phyloP scores from a whole-genome alignment of 768 basidiomycete species.

The Termitomyces sp. region DNA sequence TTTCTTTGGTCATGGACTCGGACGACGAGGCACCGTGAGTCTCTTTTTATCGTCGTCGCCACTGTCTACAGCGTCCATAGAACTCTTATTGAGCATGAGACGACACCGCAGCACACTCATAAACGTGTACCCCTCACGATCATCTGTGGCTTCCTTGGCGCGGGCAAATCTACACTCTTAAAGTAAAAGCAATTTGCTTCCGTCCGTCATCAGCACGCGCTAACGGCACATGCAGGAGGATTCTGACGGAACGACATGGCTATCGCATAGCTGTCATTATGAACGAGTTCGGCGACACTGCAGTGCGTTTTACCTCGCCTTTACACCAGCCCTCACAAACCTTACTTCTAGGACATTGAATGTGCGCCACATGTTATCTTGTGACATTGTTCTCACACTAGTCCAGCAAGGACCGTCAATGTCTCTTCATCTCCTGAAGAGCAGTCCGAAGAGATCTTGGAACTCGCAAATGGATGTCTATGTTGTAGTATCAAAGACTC shows the following conservation, averaged over 20 bases:
- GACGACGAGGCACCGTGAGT: conserved; percentile 62
- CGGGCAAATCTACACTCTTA: conserved; percentile 91
- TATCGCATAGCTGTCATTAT: conserved; percentile 97
- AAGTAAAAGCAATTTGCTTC: conserved; percentile 62
- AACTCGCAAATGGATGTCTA: conserved; percentile 94
- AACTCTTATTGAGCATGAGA: conserved; percentile 25
- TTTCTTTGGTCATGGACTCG: conserved; percentile 34
- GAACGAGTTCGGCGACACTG: conserved; percentile 97
- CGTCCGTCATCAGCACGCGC: background rate
- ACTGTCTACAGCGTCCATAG: conserved; percentile 8
- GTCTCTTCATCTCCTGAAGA: conserved; percentile 70
- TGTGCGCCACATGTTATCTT: conserved; percentile 39
- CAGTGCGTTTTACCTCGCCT: conserved; percentile 47
- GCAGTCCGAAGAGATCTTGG: conserved; percentile 81
- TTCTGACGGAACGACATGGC: conserved; percentile 90
- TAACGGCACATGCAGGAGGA: conserved; percentile 51
- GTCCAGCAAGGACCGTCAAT: conserved; percentile 80
- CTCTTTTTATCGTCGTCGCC: conserved; percentile 1
- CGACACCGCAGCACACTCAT: conserved; percentile 3
- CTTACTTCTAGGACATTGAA: conserved; percentile 77
- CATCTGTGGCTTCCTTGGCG: conserved; percentile 92
- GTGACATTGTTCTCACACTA: conserved; percentile 6
- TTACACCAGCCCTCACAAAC: conserved; percentile 10
- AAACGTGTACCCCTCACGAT: conserved; percentile 81
- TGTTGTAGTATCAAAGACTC: conserved; percentile 97